These are phyloP conservation scores for Hippophae gyantsensis DNA, from an alignment of 306 rosid genomes.

Conservation along the genomic window DNA sequence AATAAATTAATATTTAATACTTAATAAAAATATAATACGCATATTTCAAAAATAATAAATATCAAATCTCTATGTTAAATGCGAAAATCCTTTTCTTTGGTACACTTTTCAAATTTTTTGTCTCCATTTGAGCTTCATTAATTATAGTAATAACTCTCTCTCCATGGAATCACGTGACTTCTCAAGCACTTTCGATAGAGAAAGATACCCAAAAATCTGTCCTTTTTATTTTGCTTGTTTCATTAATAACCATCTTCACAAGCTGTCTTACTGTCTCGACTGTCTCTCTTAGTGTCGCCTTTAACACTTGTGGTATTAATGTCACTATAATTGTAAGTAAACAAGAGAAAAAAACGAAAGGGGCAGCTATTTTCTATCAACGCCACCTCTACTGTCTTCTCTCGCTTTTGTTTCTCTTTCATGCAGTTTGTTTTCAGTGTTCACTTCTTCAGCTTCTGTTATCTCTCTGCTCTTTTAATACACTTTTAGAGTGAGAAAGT, in stretches of 20 bases:
- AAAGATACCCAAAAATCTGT: too few relatives aligned
- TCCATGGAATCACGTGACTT: too few relatives aligned
- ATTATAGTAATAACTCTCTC: too few relatives aligned
- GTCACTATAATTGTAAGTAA: constrained; percentile 20
- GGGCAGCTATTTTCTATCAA: constrained; percentile 7
- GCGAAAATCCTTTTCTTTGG: too few relatives aligned
- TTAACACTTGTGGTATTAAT: constrained; percentile 21
- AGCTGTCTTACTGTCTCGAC: not conserved
- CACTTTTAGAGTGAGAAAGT: constrained; percentile 21
- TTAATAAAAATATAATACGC: too few relatives aligned
- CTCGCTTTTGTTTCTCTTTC: not conserved
- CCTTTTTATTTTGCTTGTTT: not conserved
- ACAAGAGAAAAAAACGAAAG: constrained; percentile 11
- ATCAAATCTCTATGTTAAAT: too few relatives aligned
- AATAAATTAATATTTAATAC: too few relatives aligned
- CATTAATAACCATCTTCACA: not conserved
- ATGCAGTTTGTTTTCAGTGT: constrained; percentile 24
- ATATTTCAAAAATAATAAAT: too few relatives aligned
- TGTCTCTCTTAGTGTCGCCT: constrained; percentile 13
- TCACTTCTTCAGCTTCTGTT: constrained; percentile 6
- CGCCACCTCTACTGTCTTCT: too few relatives aligned
- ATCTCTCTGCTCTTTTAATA: constrained; percentile 17
- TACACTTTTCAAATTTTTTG: too few relatives aligned
- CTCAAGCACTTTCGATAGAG: too few relatives aligned
- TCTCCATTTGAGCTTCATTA: too few relatives aligned